phyloP scores from a whole-genome alignment of 225 moss, liverwort and hornwort genomes.

The Rhytidiadelphus loreus region DNA sequence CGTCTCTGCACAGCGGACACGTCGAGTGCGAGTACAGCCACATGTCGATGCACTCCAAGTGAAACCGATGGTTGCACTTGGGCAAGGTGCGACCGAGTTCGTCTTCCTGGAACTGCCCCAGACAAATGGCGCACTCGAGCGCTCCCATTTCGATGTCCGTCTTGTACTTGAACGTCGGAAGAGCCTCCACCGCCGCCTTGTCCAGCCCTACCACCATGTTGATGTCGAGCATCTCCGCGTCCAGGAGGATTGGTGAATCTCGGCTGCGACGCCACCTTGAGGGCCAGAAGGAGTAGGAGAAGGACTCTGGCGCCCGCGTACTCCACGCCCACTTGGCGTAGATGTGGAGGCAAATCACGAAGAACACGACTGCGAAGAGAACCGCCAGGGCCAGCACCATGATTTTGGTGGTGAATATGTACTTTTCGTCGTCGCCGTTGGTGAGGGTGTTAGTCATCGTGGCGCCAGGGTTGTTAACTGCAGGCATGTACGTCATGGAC shows the following conservation, averaged over 20 bases:
- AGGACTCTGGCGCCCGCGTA: not conserved
- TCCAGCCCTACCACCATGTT: conserved; percentile 40
- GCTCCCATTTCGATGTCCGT: not conserved
- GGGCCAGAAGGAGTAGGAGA: conserved; percentile 15
- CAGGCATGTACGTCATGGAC: not conserved
- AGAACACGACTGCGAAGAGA: conserved; percentile 55
- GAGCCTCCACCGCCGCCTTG: conserved; percentile 37
- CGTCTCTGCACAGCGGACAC: conserved; percentile 41
- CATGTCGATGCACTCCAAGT: conserved; percentile 60
- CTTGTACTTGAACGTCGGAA: conserved; percentile 53
- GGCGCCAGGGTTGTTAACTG: not conserved
- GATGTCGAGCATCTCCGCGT: not conserved
- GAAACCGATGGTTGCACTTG: conserved; percentile 48
- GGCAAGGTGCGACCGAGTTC: conserved; percentile 45
- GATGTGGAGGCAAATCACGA: conserved; percentile 59
- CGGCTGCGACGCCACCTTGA: not conserved
- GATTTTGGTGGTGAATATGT: conserved; percentile 49
- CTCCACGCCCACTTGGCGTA: conserved; percentile 64
- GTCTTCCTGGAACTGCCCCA: conserved; percentile 34
- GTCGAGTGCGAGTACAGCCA: conserved; percentile 54
- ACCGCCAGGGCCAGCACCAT: conserved; percentile 62
- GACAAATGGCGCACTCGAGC: conserved; percentile 48
- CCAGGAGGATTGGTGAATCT: not conserved
- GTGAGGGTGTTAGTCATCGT: not conserved
- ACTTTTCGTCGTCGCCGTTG: not conserved